A percentile compares a stretch with the other conserved stretches of the same genome.
Conservation (phyloP, 108 stramenopile species). For the Skeletonema costatum region DNA sequence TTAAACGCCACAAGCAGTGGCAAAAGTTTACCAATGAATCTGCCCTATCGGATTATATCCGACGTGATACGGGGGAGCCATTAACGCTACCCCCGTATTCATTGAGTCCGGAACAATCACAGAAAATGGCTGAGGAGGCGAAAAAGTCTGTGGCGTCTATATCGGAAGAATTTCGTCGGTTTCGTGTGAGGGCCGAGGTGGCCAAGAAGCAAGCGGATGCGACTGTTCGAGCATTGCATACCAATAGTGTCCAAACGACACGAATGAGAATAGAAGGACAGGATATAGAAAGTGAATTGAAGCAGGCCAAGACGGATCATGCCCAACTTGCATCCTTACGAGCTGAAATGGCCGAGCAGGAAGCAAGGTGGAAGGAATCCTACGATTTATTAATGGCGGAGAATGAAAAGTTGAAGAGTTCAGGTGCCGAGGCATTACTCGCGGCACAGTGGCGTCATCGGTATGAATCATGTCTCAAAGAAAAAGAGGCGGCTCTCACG, state of each 20-base stretch:
- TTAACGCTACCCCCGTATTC: conserved; percentile 78
- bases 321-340: conserved; percentile 54
- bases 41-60: conserved; percentile 76
- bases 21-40: conserved; percentile 72
- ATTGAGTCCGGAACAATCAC: conserved; percentile 80
- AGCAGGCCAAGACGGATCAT: conserved; percentile 58
- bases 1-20: conserved; percentile 64
- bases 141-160: conserved; percentile 61
- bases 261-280: conserved; percentile 38
- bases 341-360: conserved; percentile 77
- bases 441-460: conserved; percentile 94
- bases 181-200: conserved; percentile 86
- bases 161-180: conserved; percentile 86
- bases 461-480: conserved; percentile 81
- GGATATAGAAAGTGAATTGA: conserved; percentile 56
- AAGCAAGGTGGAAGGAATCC: conserved; percentile 89
- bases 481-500: conserved; percentile 78
- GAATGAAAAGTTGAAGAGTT: conserved; percentile 81
- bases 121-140: conserved; percentile 62
- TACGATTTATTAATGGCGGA: conserved; percentile 83
- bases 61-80: conserved; percentile 87
- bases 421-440: conserved; percentile 86
- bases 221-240: conserved; percentile 80
- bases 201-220: conserved; percentile 78
- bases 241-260: conserved; percentile 67